Percentiles rank a stretch among this genome's conserved stretches.
These are phyloP conservation scores for Eucalyptus marginata DNA, from an alignment of 345 rosid genomes.

Conservation along the genomic window DNA sequence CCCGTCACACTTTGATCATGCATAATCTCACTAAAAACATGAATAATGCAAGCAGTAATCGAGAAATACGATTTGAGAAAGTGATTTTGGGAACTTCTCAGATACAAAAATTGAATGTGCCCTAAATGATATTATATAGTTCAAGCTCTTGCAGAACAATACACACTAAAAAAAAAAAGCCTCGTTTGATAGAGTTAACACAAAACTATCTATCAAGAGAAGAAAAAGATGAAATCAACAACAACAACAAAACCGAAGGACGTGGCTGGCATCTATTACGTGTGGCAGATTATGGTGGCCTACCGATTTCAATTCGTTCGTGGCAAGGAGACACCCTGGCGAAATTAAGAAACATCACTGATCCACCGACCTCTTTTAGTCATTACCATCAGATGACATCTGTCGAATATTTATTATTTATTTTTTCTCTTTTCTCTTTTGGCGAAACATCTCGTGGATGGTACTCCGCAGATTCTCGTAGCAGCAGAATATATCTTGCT, in stretches of 20 bases:
- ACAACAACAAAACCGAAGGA: not conserved
- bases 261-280: not conserved
- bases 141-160: not conserved
- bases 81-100: not conserved
- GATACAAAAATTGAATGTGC: not conserved
- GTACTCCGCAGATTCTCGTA: not conserved
- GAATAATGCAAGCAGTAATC: rapidly evolving
- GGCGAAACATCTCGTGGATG: not conserved
- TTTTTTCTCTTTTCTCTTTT: not conserved
- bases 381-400: not conserved
- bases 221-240: not conserved
- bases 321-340: not conserved
- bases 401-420: not conserved
- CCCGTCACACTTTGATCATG: not conserved
- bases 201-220: not conserved
- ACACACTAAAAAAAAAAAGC: not conserved
- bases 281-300: not conserved
- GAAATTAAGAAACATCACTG: not conserved
- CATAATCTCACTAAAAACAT: not conserved
- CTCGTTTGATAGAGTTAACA: not conserved
- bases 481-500: not conserved
- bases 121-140: not conserved
- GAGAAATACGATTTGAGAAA: not conserved
- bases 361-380: not conserved
- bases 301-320: not conserved